These are phyloP conservation scores for Aspergillus pseudoviridinutans DNA, from an alignment of 2,329 filamentous ascomycete species.

Conservation along the genomic window DNA sequence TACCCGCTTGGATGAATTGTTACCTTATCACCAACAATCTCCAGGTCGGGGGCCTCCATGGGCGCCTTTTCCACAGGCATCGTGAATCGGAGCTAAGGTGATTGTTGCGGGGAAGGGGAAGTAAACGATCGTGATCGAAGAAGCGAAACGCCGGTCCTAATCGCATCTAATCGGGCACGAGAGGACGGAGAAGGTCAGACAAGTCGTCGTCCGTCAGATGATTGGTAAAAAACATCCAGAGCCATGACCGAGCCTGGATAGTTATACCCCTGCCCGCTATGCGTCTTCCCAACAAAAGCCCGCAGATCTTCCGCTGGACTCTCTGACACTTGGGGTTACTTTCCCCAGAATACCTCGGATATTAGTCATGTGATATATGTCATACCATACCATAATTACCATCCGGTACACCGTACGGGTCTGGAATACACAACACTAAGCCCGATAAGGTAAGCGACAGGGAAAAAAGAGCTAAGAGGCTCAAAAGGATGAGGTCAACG, in stretches of 20 bases:
- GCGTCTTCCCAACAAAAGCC: slow-evolving; percentile 21
- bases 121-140: background rate
- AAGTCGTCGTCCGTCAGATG: background rate
- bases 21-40: slow-evolving; percentile 70
- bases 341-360: slow-evolving; percentile 28
- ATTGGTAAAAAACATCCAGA: slow-evolving; percentile 1
- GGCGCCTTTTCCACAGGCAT: slow-evolving; percentile 32
- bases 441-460: background rate
- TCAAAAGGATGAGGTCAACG: slow-evolving; percentile 19
- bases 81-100: slow-evolving; percentile 3
- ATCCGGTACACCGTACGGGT: background rate
- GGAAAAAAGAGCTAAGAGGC: background rate
- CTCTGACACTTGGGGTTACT: background rate
- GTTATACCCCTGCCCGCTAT: slow-evolving; percentile 13
- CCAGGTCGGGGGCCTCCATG: slow-evolving; percentile 64
- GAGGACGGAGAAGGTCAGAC: background rate
- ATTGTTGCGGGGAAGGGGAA: background rate
- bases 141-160: background rate
- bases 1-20: slow-evolving; percentile 70
- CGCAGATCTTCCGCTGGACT: slow-evolving; percentile 18
- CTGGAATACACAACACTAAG: background rate
- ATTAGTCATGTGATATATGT: slow-evolving; percentile 15
- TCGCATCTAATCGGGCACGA: slow-evolving; percentile 1
- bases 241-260: slow-evolving; percentile 1
- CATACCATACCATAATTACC: background rate